These are phyloP conservation scores for Raffaelea ambrosiae DNA, from an alignment of 2,329 filamentous ascomycete species.

Conservation along the genomic window DNA sequence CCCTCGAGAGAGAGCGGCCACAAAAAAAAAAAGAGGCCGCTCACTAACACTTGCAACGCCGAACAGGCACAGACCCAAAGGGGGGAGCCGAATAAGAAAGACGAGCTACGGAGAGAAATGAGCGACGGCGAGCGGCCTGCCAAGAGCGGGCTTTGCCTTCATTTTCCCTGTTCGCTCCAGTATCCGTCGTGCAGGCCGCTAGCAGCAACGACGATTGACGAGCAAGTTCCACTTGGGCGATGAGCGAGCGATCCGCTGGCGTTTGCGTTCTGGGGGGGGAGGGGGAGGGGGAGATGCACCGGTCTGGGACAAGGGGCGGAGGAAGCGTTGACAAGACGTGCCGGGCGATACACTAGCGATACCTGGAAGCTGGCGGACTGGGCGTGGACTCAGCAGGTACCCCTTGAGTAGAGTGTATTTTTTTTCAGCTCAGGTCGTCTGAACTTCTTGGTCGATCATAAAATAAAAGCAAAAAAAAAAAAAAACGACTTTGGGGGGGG, in stretches of 20 bases:
- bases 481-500: too few species aligned
- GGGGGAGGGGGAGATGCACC: background rate
- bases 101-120: too few species aligned
- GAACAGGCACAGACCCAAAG: too few species aligned
- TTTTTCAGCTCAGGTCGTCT: background rate
- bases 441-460: background rate
- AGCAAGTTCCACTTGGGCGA: background rate
- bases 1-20: too few species aligned
- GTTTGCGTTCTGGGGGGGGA: background rate
- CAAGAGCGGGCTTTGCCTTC: background rate
- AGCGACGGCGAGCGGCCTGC: too few species aligned
- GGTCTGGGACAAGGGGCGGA: background rate
- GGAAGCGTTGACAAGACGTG: too few species aligned
- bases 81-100: too few species aligned
- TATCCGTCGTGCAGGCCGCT: background rate
- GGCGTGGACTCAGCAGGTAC: background rate
- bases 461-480: too few species aligned
- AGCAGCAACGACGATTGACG: conserved; percentile 1
- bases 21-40: background rate
- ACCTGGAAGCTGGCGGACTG: too few species aligned
- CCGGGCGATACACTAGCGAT: too few species aligned
- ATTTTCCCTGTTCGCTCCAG: background rate
- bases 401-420: background rate
- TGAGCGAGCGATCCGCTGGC: background rate
- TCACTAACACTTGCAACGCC: too few species aligned